Base-by-base conservation (phyloP, 176 grass and related monocot species). In the Ensete glaucum region DNA sequence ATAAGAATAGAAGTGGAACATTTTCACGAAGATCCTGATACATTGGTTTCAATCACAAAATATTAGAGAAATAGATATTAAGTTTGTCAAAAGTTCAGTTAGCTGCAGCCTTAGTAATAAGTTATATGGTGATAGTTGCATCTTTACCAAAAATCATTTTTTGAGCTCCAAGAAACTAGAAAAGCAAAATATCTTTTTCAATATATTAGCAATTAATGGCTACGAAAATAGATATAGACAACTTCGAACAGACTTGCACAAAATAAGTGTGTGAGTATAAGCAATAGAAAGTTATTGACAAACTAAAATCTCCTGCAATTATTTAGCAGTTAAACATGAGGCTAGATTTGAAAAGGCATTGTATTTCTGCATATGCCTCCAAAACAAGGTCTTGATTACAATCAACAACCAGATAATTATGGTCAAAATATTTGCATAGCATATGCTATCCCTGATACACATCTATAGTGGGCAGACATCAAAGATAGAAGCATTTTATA, bases 1-100 rank as follows among this genome's bases (percentile, higher is more conserved):
- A 97, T 20, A 90, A 83, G 76, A 87, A 97, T 54, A 97, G 64
- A 75, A 97, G 85, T 19, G 88, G 83, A 73, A 83, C 77, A 76
- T 88, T 93, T 50, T 88, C 89, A 34, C 73, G 78, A 72, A 90
- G 83, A 75, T 97, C 85, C 94, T 93, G 87, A 14, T 77, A 73
- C 29, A 53, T 24, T 25, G 23, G 23, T 73, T 52, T 19, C 26
- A 73, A 64, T 26, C 50, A 80, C 9, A 52, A 53, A 16, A 65
- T 8, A 3, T 24, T 13, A 54, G 24, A 13, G n/a, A 53, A 15
- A 7, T 20, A 9, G 20, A 62, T 8, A 62, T 19, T 62, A 15
- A 65, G 9, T 65, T 12, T 26, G 23, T 27, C 9, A 25, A 65
- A 26, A 65, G 23, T 69, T 69, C 29, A 49, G 27, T 29, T 69